Base-by-base conservation (phyloP, 495 filamentous ascomycete species). In the Darksidea phi region DNA sequence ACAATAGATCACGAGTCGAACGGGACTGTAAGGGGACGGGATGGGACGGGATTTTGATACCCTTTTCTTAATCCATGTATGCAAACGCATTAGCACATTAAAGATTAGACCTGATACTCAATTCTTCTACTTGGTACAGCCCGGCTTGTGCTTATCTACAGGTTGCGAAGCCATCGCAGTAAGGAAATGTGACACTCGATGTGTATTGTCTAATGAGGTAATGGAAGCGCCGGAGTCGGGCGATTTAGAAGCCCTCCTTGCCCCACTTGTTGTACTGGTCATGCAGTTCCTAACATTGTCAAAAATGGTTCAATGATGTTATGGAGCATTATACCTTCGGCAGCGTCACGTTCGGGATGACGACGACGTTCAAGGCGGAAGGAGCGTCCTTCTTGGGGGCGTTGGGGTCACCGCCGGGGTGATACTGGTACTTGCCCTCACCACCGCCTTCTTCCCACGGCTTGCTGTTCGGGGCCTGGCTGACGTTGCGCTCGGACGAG, bases 191-290 rank as follows among this genome's bases (percentile, higher is more conserved):
- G 15, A 24, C 41, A n/a, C n/a, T 10, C 17, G 11, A 48, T 42
- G n/a, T 50, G 47, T 13, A 38, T 23, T 48, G 25, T 48, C 50
- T 48, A 45, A 26, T 46, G 28, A 28, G 26, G 21, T 28, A 62
- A 25, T 41, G 45, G 53, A 57, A 26, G 32, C 20, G n/a, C 4
- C 23, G 18, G 18, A 1, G 28, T 10, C 10, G 10, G 21, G 13
- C 6, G 13, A 26, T 59, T 62, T 73, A 74, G 59, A 67, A 76
- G 43, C 66, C 76, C 51, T 97, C 94, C 84, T 97, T 97, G 76
- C 93, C 94, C 82, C 86, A 96, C 83, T 98, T 98, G 85, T 98
- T 98, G 82, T 85, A 97, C 74, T 86, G 86, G 67, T 97, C 94
- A 77, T 98, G 94, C 56, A 95, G 82, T 49, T 83, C 78, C 94